Base-by-base conservation (phyloP, 306 rosid genomes). In the Prunus mira region DNA sequence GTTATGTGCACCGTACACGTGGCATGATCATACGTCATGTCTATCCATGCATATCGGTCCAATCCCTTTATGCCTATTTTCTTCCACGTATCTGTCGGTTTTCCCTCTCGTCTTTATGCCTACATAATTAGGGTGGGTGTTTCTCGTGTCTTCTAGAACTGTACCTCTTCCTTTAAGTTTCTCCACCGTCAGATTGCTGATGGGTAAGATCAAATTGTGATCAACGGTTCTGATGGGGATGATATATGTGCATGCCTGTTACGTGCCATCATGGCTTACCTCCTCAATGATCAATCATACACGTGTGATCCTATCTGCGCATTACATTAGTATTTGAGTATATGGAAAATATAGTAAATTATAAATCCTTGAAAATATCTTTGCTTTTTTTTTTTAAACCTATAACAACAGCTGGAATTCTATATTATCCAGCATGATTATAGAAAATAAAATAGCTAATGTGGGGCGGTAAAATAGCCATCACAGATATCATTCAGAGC, bases 1-100 rank as follows among this genome's bases (percentile, higher is more conserved):
- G 1, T 4, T 43, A 64, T 71, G 2, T 71, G 19, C 4, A 71
- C 90, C 91, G 79, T 74, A 60, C 90, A 84, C 84, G 85, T 85
- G 89, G 72, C 71, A 1, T 0, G 3, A 80, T 73, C 66, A 0
- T 13, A 24, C 12, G 28, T 30, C 41, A 32, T 9, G 28, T 63
- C 72, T 66, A 80, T 83, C 83, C 81, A 41, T 19, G 82, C 74
- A 54, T 45, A 19, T 49, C 15, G 52, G 49, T 46, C 73, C 51
- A 63, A 61, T 3, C 20, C 15, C 0, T 28, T 28, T 18, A 1
- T 41, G 12, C 9, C 67, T 7, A 1, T 43, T 63, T 46, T 28
- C 56, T 6, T 73, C 76, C 78, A 78, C 85, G 82, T 77, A 52
- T 32, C 0, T 38, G 72, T 82, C 85, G 69, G 65, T 80, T 74